Evolutionary conservation across 164 flowering plant species (phyloP).

Genomic region (Umbilicus rupestris): DNA sequence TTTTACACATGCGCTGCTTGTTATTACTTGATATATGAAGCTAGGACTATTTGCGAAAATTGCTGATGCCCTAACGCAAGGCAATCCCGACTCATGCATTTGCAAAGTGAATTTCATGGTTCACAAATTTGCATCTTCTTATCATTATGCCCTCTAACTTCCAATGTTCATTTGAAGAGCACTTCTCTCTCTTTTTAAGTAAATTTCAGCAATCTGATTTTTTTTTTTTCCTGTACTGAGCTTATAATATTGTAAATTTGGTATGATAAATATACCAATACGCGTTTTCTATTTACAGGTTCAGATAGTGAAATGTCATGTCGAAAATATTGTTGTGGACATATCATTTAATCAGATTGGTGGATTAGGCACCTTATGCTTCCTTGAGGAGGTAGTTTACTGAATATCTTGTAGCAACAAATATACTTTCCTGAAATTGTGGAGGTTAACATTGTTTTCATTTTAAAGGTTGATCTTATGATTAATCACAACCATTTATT

Average conservation of each 20-base stretch:
- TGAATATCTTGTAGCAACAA: background rate
- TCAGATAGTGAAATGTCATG: conserved; percentile 91
- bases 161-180: background rate
- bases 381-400: conserved; percentile 40
- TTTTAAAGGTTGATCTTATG: conserved; percentile 67
- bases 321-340: conserved; percentile 94
- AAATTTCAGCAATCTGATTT: too few relatives aligned
- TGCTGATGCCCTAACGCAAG: background rate
- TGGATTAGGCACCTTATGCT: conserved; percentile 93
- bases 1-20: too few relatives aligned
- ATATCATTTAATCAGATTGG: conserved; percentile 97
- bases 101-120: background rate
- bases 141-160: background rate
- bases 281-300: conserved; percentile 41
- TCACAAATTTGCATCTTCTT: background rate
- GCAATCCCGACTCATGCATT: background rate
- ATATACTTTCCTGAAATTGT: background rate
- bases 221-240: background rate
- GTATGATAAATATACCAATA: background rate
- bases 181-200: background rate
- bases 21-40: too few relatives aligned
- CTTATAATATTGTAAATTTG: background rate
- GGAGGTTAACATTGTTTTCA: background rate
- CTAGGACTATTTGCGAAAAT: too few relatives aligned
- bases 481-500: conserved; percentile 72